phyloP scores from a whole-genome alignment of 2,329 filamentous ascomycete genomes.

The Pseudocercospora cruenta region DNA sequence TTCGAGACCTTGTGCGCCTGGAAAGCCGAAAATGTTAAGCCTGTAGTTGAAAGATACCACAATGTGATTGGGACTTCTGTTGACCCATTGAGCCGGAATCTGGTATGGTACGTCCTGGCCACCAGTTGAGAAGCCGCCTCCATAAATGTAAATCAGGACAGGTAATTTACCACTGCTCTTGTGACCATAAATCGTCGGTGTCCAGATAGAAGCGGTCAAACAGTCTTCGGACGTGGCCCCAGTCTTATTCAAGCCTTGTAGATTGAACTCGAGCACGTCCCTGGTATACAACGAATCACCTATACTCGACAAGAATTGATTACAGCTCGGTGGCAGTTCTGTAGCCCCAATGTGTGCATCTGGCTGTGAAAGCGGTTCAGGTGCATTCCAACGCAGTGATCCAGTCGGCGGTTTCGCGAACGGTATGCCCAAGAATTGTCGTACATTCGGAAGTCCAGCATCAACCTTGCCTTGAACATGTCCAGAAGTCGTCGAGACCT shows the following conservation, averaged over 20 bases:
- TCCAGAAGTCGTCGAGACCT: slow-evolving; percentile 14
- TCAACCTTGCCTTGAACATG: slow-evolving; percentile 16
- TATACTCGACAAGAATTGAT: slow-evolving; percentile 31
- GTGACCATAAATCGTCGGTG: slow-evolving; percentile 35
- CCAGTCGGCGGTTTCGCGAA: slow-evolving; percentile 42
- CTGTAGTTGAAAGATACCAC: slow-evolving; percentile 51
- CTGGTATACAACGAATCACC: slow-evolving; percentile 28
- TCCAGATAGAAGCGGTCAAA: slow-evolving; percentile 52
- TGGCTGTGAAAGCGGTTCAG: slow-evolving; percentile 28
- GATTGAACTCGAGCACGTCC: slow-evolving; percentile 37
- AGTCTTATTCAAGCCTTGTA: slow-evolving; percentile 36
- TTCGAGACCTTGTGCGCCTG: slow-evolving; percentile 38
- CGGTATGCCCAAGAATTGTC: slow-evolving; percentile 42
- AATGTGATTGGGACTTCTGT: slow-evolving; percentile 40
- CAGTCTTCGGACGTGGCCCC: slow-evolving; percentile 49
- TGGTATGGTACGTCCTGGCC: slow-evolving; percentile 49
- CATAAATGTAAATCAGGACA: slow-evolving; percentile 54
- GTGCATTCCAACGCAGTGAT: slow-evolving; percentile 35
- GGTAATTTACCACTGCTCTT: slow-evolving; percentile 36
- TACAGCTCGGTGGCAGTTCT: slow-evolving; percentile 33
- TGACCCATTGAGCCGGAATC: slow-evolving; percentile 50
- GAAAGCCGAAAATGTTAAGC: slow-evolving; percentile 49
- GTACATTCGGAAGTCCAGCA: slow-evolving; percentile 17
- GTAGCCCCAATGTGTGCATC: slow-evolving; percentile 31
- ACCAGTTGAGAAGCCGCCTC: slow-evolving; percentile 51